Percentiles rank a stretch among this genome's conserved stretches.
phyloP scores from a whole-genome alignment of 2,329 filamentous ascomycete genomes.

The Aspergillus japonicus region DNA sequence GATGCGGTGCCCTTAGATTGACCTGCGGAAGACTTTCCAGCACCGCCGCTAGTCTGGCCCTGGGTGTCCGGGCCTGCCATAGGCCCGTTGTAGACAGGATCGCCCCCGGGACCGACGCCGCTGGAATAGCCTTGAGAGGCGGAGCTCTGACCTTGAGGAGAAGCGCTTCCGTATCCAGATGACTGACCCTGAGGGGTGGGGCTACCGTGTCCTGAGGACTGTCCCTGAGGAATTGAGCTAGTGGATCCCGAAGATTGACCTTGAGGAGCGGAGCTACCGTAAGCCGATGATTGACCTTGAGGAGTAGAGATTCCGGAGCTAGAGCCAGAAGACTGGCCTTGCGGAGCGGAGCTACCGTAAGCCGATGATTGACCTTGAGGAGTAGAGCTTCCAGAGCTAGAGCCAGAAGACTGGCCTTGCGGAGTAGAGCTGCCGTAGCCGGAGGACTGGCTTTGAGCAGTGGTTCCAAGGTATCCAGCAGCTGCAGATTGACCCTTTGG shows the following conservation, averaged over 20 bases:
- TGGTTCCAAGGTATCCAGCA: not conserved
- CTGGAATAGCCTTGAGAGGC: not conserved
- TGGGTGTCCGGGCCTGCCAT: not conserved
- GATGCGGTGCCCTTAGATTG: not conserved
- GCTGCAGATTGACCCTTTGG: not conserved
- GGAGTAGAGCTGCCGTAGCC: not conserved
- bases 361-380: not conserved
- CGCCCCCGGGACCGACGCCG: not conserved
- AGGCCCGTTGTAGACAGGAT: not conserved
- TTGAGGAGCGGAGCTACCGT: not conserved
- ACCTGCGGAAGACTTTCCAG: not conserved
- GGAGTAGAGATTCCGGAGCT: not conserved
- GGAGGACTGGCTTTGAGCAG: not conserved
- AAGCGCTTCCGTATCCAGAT: not conserved
- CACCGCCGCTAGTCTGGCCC: not conserved
- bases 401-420: not conserved
- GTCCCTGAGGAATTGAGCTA: not conserved
- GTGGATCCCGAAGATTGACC: not conserved
- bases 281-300: not conserved
- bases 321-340: not conserved
- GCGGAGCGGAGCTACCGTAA: not conserved
- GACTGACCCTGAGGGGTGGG: not conserved
- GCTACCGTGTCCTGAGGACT: not conserved
- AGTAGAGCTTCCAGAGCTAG: not conserved
- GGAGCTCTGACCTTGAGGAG: not conserved